Evolutionary conservation across 2,329 filamentous ascomycete species (phyloP), one percentile per base, ranked within the genome.

Genomic region (Pyrenophora tritici-repentis): DNA sequence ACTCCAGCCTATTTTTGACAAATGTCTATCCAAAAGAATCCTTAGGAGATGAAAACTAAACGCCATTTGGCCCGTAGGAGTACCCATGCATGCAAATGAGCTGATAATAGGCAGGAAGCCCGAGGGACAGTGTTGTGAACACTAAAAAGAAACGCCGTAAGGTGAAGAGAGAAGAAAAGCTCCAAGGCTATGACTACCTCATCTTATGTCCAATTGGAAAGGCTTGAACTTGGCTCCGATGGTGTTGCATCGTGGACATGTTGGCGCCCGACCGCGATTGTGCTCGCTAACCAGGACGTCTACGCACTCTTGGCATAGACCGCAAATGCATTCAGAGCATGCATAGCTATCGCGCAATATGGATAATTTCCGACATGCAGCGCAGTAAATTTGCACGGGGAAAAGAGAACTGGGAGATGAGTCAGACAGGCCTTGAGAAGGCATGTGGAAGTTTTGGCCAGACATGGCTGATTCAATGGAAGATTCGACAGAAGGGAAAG

Each of bases 311-410:
- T 87, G 85, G 73, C 94, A 97, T 42, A 97, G 83, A 13, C 92
- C 93, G 71, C 91, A 96, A 58, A 97, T 96, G 73, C 94, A 97
- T 73, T 97, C 92, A 1, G 92, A 96, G 73, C 93, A 97, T 17
- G 93, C 93, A 68, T 91, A 97, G 29, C 90, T 94, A 65, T 93
- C 89, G 66, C 86, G 87, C 20, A 97, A 78, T 9, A 87, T 78
- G 43, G 88, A 92, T 14, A 91, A 80, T 32, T 87, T 85, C 58
- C 90, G 86, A 69, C 93, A 97, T 40, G 88, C 89, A 16, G 92
- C 90, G 72, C 93, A 97, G 71, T 96, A 96, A 35, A 97, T 96
- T 70, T 96, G 90, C 3, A 93, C 88, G 26, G 72, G 66, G 33
- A 73, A 72, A 9, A 63, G 62, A 42, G 66, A 73, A 13, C 65